Conservation (phyloP, 805 yeast species). For the Saccharomyces paradoxus region DNA sequence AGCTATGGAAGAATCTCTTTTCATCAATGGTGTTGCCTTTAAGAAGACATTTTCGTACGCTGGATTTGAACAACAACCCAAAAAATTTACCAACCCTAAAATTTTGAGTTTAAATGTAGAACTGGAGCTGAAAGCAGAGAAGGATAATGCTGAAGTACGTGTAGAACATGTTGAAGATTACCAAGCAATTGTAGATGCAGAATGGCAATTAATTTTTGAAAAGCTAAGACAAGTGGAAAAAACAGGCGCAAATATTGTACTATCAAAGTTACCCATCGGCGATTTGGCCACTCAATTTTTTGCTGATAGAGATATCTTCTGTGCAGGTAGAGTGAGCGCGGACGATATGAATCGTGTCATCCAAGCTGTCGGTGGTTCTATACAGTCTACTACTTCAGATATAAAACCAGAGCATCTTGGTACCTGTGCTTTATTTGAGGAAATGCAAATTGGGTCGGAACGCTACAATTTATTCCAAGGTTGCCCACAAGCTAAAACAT, state of each 20-base stretch:
- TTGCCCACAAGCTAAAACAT: conserved; percentile 85
- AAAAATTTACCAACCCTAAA: conserved; percentile 69
- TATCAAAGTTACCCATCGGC: conserved; percentile 93
- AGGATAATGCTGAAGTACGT: conserved; percentile 97
- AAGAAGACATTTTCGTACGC: conserved; percentile 96
- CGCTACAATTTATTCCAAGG: conserved; percentile 90
- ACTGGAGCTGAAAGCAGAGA: conserved; percentile 93
- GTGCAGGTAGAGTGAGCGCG: conserved; percentile 88
- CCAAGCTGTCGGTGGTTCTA: conserved; percentile 86
- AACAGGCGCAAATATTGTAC: conserved; percentile 86
- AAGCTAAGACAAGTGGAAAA: conserved; percentile 75
- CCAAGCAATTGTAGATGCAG: conserved; percentile 97
- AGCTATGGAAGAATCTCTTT: conserved; percentile 84
- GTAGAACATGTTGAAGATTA: conserved; percentile 89
- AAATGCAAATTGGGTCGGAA: conserved; percentile 91
- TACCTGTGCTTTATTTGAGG: conserved; percentile 79
- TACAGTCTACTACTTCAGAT: conserved; percentile 72
- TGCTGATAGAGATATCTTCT: conserved; percentile 91
- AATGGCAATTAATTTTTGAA: conserved; percentile 86
- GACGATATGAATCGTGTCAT: conserved; percentile 92
- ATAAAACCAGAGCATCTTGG: conserved; percentile 69
- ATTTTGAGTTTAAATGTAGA: conserved; percentile 83
- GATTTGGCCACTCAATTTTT: conserved; percentile 98
- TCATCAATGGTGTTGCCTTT: conserved; percentile 92
- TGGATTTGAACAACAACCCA: conserved; percentile 98